These are phyloP conservation scores for Cunninghamia lanceolata DNA, from an alignment of 75 land plant species.

Conservation along the genomic window DNA sequence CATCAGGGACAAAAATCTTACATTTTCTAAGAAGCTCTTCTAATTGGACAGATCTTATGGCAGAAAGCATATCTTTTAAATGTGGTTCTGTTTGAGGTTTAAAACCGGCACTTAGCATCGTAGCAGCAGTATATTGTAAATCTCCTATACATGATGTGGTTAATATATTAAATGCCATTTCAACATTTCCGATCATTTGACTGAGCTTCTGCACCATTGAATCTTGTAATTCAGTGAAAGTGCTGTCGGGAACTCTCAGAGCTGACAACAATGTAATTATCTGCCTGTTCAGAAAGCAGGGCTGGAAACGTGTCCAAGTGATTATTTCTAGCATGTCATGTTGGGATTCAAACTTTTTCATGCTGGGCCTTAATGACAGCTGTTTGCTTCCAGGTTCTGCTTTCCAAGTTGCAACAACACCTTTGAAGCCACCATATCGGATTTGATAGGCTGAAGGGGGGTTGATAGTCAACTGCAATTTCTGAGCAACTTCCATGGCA, in stretches of 20 bases:
- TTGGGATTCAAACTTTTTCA: conserved; percentile 78
- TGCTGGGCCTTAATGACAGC: conserved; percentile 69
- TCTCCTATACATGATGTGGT: conserved; percentile 63
- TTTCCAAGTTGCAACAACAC: conserved; percentile 77
- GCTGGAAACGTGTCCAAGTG: conserved; percentile 80
- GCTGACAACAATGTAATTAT: conserved; percentile 79
- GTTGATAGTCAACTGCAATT: conserved; percentile 37
- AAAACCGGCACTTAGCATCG: conserved; percentile 84
- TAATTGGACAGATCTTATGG: conserved; percentile 70
- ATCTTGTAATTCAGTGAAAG: conserved; percentile 65
- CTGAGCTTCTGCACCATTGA: conserved; percentile 54
- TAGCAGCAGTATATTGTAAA: conserved; percentile 60
- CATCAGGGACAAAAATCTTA: conserved; percentile 78
- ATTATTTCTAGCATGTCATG: conserved; percentile 68
- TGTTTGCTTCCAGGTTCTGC: conserved; percentile 27
- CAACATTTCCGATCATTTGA: conserved; percentile 46
- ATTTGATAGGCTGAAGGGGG: conserved; percentile 90
- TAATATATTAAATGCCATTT: conserved; percentile 67
- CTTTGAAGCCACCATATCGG: conserved; percentile 92
- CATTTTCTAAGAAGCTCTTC: conserved; percentile 66
- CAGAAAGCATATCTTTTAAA: conserved; percentile 62
- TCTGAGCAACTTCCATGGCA: conserved; percentile 65
- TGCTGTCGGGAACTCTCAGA: conserved; percentile 51
- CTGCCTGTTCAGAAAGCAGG: conserved; percentile 82
- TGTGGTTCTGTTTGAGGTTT: conserved; percentile 76